phyloP scores from a whole-genome alignment of 2,329 filamentous ascomycete genomes.

The Xylaria sp. region DNA sequence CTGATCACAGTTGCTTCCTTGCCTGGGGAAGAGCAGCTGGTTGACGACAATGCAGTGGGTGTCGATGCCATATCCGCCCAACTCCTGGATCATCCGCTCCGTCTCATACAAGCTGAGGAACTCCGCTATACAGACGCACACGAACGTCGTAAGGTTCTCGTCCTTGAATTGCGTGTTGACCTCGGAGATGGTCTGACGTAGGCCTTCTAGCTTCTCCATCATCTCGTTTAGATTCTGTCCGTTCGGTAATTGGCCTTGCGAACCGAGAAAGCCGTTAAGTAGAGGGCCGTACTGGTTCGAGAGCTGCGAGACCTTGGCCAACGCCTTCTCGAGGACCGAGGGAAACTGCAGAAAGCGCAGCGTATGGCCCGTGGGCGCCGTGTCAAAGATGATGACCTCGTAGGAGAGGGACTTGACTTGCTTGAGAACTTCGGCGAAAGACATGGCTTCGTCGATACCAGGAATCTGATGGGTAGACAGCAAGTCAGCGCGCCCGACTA shows the following conservation, averaged over 20 bases:
- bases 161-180: constrained; percentile 99
- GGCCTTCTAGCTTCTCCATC: constrained; percentile 90
- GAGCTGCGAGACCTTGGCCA: constrained; percentile 95
- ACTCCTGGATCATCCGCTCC: constrained; percentile 99
- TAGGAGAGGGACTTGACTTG: constrained; percentile 99
- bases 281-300: constrained; percentile 95
- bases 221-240: constrained; percentile 93
- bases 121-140: constrained; percentile 97
- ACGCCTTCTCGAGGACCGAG: constrained; percentile 94
- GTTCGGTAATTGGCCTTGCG: constrained; percentile 76
- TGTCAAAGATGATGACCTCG: constrained; percentile 99
- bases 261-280: constrained; percentile 89
- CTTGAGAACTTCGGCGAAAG: constrained; percentile 97
- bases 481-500: constrained; percentile 14
- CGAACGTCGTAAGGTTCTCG: constrained; percentile 91
- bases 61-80: constrained; percentile 91
- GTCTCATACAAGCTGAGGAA: constrained; percentile 98
- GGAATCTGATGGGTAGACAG: constrained; percentile 70
- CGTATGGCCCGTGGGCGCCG: constrained; percentile 95
- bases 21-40: constrained; percentile 91
- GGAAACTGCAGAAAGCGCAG: constrained; percentile 98
- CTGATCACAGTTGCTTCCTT: constrained; percentile 87
- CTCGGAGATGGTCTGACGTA: constrained; percentile 91
- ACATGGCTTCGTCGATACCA: constrained; percentile 99
- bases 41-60: constrained; percentile 98